phyloP scores from a whole-genome alignment of 208 protist genomes.

The Wallacemonas sp. region DNA sequence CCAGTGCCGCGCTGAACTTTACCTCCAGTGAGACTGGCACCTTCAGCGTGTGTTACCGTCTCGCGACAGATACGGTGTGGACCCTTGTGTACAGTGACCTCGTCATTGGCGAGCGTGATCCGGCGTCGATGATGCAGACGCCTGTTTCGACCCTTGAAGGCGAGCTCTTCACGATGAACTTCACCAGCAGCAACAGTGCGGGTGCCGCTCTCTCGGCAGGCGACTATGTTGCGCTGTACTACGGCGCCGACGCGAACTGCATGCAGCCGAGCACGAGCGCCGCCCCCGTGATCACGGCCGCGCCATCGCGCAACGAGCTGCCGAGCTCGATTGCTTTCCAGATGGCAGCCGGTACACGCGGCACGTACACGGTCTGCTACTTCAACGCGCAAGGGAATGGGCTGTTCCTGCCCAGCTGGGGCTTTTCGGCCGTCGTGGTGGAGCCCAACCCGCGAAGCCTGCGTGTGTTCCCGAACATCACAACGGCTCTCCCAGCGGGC shows the following conservation, averaged over 20 bases:
- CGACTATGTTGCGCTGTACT: slow-evolving; percentile 69
- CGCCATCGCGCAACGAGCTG: slow-evolving; percentile 58
- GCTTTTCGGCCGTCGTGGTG: slow-evolving; percentile 62
- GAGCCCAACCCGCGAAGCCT: slow-evolving; percentile 54
- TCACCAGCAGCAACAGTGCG: slow-evolving; percentile 23
- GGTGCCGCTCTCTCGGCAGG: slow-evolving; percentile 27
- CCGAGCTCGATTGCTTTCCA: slow-evolving; percentile 65
- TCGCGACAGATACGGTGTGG: slow-evolving; percentile 79
- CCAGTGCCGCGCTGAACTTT: slow-evolving; percentile 58
- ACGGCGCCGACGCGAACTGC: slow-evolving; percentile 57
- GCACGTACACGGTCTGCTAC: slow-evolving; percentile 79
- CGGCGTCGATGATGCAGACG: slow-evolving; percentile 41
- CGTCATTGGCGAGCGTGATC: slow-evolving; percentile 56
- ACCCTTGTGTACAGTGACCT: slow-evolving; percentile 86
- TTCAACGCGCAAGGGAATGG: slow-evolving; percentile 32
- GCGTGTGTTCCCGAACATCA: slow-evolving; percentile 31
- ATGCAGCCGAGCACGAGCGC: slow-evolving; percentile 23
- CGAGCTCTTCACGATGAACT: slow-evolving; percentile 87
- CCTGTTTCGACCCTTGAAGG: slow-evolving; percentile 62
- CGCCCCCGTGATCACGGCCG: slow-evolving; percentile 40
- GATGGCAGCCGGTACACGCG: slow-evolving; percentile 62
- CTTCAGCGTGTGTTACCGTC: slow-evolving; percentile 87
- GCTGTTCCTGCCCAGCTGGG: slow-evolving; percentile 60
- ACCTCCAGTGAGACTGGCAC: slow-evolving; percentile 43
- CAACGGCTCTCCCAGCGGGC: background rate